Evolutionary conservation across 2,329 filamentous ascomycete species (phyloP).

Genomic region (Remersonia thermophila): DNA sequence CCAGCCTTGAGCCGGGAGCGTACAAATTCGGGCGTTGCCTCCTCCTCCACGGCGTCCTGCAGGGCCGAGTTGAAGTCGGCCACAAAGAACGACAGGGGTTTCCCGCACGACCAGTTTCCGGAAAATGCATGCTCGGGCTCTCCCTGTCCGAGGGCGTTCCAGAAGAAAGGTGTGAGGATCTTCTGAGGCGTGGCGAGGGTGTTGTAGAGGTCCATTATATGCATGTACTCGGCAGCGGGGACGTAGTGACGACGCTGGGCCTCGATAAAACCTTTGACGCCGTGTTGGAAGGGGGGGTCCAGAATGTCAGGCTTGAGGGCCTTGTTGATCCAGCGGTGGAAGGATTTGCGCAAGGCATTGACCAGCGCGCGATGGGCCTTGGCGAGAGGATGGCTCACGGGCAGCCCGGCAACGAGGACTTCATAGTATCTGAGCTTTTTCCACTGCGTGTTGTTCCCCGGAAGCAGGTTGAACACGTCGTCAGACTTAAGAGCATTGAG

Average conservation of each 20-base stretch:
- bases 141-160: constrained; percentile 17
- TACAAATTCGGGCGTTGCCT: too few species aligned
- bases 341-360: constrained; percentile 2
- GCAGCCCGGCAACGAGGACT: constrained; percentile 3
- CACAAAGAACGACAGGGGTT: too few species aligned
- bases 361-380: constrained; percentile 7
- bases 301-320: constrained; percentile 3
- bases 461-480: constrained; percentile 19
- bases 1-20: too few species aligned
- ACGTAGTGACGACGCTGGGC: constrained; percentile 28
- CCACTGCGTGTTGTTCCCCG: constrained; percentile 24
- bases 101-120: too few species aligned
- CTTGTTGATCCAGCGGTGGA: constrained; percentile 5
- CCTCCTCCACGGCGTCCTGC: too few species aligned
- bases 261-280: constrained; percentile 19
- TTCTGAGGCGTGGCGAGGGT: constrained; percentile 23
- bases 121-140: too few species aligned
- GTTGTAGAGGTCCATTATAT: constrained; percentile 16
- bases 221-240: constrained; percentile 19
- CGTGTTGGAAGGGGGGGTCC: neutral
- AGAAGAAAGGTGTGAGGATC: constrained; percentile 26
- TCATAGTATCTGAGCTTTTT: constrained; percentile 13
- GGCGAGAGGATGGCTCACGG: neutral
- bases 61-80: too few species aligned
- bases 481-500: constrained; percentile 24